A percentile compares a stretch with the other conserved stretches of the same genome.
These are phyloP conservation scores for Ogataea saltuana DNA, from an alignment of 805 yeast genomes.

Conservation along the genomic window DNA sequence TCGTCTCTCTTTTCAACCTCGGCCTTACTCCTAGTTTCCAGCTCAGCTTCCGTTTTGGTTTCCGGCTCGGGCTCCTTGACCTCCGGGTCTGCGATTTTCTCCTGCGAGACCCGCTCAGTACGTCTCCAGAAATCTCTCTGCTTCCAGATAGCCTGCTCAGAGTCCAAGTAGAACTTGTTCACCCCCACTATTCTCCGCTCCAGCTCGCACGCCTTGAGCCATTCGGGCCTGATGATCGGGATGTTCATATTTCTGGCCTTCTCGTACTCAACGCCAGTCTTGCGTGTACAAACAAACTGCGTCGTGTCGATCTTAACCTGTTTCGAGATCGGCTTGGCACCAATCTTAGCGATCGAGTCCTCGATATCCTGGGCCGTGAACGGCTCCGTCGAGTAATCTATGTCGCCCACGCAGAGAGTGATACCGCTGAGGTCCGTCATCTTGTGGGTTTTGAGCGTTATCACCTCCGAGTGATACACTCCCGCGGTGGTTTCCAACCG, in stretches of 20 bases:
- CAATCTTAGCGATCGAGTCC: slow-evolving; percentile 63
- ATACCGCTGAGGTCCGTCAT: slow-evolving; percentile 96
- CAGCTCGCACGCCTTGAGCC: slow-evolving; percentile 90
- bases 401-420: slow-evolving; percentile 84
- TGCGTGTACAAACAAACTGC: slow-evolving; percentile 79
- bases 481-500: slow-evolving; percentile 90
- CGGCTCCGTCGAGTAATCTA: slow-evolving; percentile 53
- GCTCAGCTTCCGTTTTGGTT: slow-evolving; percentile 19
- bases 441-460: slow-evolving; percentile 82
- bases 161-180: slow-evolving; percentile 74
- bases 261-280: slow-evolving; percentile 62
- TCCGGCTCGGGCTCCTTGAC: slow-evolving; percentile 16
- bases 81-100: no score
- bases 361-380: slow-evolving; percentile 59
- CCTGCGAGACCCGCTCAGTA: no score
- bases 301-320: slow-evolving; percentile 88
- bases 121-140: slow-evolving; percentile 45
- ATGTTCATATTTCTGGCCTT: slow-evolving; percentile 84
- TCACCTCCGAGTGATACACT: slow-evolving; percentile 62
- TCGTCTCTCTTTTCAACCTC: slow-evolving; percentile 6
- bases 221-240: slow-evolving; percentile 94
- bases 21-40: slow-evolving; percentile 16
- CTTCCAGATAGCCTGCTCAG: slow-evolving; percentile 43
- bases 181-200: slow-evolving; percentile 94
- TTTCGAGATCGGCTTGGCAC: slow-evolving; percentile 76